Evolutionary conservation across 1,284 basidiomycete species (phyloP), one percentile per base, ranked within the genome.

Genomic region (Hemileia vastatrix): DNA sequence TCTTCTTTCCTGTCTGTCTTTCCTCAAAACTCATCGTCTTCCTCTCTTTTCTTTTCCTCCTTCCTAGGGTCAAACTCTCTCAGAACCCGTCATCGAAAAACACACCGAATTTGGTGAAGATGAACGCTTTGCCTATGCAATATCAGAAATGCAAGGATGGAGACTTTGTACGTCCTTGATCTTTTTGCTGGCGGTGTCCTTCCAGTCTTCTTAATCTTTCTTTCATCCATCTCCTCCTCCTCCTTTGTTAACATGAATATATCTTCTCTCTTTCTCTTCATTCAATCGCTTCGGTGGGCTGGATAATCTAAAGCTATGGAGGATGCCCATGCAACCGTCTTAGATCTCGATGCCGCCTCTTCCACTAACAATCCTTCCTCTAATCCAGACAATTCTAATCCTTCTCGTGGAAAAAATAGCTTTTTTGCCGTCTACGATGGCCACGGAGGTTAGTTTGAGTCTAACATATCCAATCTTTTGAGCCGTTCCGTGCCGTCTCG

Each of bases 91-190:
- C 51, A 90, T 86, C 64, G 84, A 86, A 69, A 99, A 96, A 83
- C 83, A 83, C 76, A 87, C 89, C 32, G 83, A 87, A 67, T 78
- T 81, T 36, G 92, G 90, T 63, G 81, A 82, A 71, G 86, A 94
- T 82, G 83, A 82, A 67, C 83, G 85, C 66, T 87, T 86, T 76
- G 78, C 83, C 66, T 97, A 86, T 77, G 88, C 84, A 8, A 81
- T 96, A 54, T 87, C 88, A 48, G 93, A 97, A 79, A 98, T 98
- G 95, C 95, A 99, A 78, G 95, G 95, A 70, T 99, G 95, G 95
- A 83, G 95, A 78, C 88, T 97, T 78, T 86, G 94, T 96, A 52
- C 52, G 44, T 54, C 31, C 40, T 60, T 57, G 53, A 45, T 32
- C 33, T 43, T 31, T 54, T 27, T 65, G 21, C 48, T 67, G 45